These are phyloP conservation scores for Geoglossum cookeanum DNA, from an alignment of 2,329 filamentous ascomycete genomes.

Conservation along the genomic window DNA sequence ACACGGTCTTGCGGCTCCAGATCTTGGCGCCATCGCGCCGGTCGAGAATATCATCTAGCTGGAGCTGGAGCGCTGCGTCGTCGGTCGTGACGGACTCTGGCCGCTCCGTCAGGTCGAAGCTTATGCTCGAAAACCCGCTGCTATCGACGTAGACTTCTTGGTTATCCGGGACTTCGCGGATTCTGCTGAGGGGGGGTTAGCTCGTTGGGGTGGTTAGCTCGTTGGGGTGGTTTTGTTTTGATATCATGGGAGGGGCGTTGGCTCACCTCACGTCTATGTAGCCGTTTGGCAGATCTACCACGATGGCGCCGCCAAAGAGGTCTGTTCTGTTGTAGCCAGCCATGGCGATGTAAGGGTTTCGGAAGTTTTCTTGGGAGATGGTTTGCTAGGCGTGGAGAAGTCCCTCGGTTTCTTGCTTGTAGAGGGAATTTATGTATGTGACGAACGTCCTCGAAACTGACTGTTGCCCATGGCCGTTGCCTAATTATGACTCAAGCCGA, in stretches of 20 bases:
- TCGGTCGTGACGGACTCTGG: constrained; percentile 45
- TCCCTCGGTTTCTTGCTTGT: too few species aligned
- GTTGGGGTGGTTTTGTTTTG: too few species aligned
- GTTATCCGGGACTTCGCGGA: constrained; percentile 31
- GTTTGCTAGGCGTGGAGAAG: too few species aligned
- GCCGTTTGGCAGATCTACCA: constrained; percentile 3
- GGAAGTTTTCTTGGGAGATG: background rate
- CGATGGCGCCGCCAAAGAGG: constrained; percentile 6
- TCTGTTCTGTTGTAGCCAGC: background rate
- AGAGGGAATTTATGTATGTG: background rate
- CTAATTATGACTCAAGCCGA: background rate
- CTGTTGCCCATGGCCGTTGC: background rate
- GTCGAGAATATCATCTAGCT: constrained; percentile 28
- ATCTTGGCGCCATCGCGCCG: constrained; percentile 12
- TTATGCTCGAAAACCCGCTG: constrained; percentile 67
- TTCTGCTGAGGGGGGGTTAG: background rate
- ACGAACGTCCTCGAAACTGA: background rate
- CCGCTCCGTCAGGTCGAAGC: constrained; percentile 78
- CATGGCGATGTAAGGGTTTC: background rate
- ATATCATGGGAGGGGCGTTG: background rate
- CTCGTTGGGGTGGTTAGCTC: background rate
- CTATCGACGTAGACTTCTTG: constrained; percentile 85
- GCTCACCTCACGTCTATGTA: constrained; percentile 6
- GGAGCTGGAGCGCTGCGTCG: constrained; percentile 39
- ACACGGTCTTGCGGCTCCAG: background rate